phyloP scores from a whole-genome alignment of 2,329 filamentous ascomycete genomes.

The Coniochaeta sp. region DNA sequence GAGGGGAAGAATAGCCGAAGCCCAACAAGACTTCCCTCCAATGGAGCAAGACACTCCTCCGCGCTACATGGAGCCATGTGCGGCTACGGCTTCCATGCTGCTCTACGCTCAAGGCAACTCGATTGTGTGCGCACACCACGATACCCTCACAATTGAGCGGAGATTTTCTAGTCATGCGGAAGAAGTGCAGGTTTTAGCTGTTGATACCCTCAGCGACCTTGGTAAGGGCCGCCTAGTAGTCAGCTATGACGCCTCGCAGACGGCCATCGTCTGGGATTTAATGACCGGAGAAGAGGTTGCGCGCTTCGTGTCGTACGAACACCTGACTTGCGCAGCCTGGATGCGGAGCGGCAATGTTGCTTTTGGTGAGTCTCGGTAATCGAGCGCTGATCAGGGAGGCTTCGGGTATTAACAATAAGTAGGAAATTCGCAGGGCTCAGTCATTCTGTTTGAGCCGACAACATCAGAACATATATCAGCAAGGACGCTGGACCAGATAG shows the following conservation, averaged over 20 bases:
- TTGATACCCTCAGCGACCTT: slow-evolving; percentile 84
- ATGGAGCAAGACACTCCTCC: slow-evolving; percentile 41
- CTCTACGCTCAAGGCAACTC: slow-evolving; percentile 78
- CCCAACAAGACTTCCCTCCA: slow-evolving; percentile 38
- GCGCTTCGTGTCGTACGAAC: slow-evolving; percentile 86
- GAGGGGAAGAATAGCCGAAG: slow-evolving; percentile 34
- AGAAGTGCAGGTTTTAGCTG: slow-evolving; percentile 74
- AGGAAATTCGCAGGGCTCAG: slow-evolving; percentile 90
- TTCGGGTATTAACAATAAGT: slow-evolving; percentile 14
- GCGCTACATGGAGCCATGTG: slow-evolving; percentile 73
- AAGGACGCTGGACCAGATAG: slow-evolving; percentile 83
- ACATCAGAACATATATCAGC: slow-evolving; percentile 90
- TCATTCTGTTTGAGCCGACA: slow-evolving; percentile 88
- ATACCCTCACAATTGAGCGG: slow-evolving; percentile 81
- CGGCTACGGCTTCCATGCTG: slow-evolving; percentile 84
- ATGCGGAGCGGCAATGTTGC: slow-evolving; percentile 96
- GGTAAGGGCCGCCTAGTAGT: slow-evolving; percentile 81
- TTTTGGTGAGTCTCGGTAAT: slow-evolving; percentile 62
- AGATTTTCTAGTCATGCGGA: slow-evolving; percentile 78
- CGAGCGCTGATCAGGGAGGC: slow-evolving; percentile 6
- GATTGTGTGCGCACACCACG: slow-evolving; percentile 84
- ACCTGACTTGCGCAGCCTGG: slow-evolving; percentile 79
- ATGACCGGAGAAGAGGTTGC: slow-evolving; percentile 85
- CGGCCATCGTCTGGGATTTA: slow-evolving; percentile 94
- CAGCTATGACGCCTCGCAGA: slow-evolving; percentile 86